These are phyloP conservation scores for Trichosporon sp. DNA, from an alignment of 1,284 basidiomycete genomes.

Conservation along the genomic window DNA sequence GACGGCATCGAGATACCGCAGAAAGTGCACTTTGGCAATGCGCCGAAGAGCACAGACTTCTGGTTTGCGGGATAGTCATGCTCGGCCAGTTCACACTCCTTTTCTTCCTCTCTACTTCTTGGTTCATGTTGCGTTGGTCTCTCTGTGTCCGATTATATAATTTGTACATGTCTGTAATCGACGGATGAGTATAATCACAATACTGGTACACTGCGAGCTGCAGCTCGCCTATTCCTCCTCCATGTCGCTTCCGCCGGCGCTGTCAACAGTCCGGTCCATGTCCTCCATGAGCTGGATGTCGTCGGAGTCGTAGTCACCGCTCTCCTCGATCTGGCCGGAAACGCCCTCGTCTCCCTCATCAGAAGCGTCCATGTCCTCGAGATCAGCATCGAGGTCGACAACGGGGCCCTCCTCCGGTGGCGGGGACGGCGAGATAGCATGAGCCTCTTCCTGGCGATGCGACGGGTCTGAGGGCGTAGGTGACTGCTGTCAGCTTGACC, in stretches of 20 bases:
- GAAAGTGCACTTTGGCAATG: constrained; percentile 51
- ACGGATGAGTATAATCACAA: constrained; percentile 6
- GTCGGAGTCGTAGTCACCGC: constrained; percentile 18
- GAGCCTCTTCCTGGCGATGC: constrained; percentile 39
- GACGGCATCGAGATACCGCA: constrained; percentile 83
- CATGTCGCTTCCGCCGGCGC: constrained; percentile 8
- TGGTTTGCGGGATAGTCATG: constrained; percentile 60
- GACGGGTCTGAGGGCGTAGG: constrained; percentile 41
- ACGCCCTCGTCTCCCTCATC: constrained; percentile 20
- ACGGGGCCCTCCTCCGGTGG: constrained; percentile 1
- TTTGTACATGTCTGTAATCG: neutral
- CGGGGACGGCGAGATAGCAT: constrained; percentile 3
- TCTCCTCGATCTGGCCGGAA: constrained; percentile 14
- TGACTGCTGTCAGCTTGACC: constrained; percentile 27
- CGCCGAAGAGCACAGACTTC: constrained; percentile 74
- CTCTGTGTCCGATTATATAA: neutral
- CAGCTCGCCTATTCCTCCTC: constrained; percentile 18
- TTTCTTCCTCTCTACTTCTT: neutral
- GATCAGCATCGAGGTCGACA: constrained; percentile 15
- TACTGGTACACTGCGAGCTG: constrained; percentile 5
- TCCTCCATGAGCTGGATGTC: constrained; percentile 17
- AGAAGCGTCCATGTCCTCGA: constrained; percentile 15
- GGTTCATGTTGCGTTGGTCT: too few relatives aligned
- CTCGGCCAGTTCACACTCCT: neutral
- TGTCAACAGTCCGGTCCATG: constrained; percentile 17